Conservation (phyloP, 2,329 filamentous ascomycete genomes). For the Pezicula radicicola region DNA sequence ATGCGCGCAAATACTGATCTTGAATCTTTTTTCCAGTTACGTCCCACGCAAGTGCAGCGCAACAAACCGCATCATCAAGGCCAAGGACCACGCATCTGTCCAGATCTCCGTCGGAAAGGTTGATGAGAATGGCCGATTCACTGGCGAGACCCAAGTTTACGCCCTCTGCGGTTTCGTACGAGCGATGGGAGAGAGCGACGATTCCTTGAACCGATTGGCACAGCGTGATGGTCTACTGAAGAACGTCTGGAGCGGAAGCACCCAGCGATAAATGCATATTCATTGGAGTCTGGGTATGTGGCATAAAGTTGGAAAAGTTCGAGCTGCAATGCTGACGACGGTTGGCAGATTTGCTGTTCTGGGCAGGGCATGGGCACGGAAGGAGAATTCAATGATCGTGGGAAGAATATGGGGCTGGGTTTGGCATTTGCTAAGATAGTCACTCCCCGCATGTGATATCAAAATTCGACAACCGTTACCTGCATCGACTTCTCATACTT, state of each 20-base stretch:
- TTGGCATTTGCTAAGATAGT: conserved; percentile 29
- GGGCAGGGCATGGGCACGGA: conserved; percentile 20
- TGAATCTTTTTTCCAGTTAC: conserved; percentile 58
- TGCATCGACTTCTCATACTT: conserved; percentile 13
- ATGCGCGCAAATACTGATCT: conserved; percentile 7
- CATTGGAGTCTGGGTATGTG: conserved; percentile 24
- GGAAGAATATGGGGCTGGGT: conserved; percentile 18
- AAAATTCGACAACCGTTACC: conserved; percentile 27
- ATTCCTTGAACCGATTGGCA: conserved; percentile 90
- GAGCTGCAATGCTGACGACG: conserved; percentile 12
- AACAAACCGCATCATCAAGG: conserved; percentile 99
- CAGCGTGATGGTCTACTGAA: conserved; percentile 97
- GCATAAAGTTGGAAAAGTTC: conserved; percentile 6
- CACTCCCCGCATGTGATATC: conserved; percentile 24
- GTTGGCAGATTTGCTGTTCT: conserved; percentile 23
- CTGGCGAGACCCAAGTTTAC: conserved; percentile 96
- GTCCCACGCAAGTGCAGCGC: conserved; percentile 98
- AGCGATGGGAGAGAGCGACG: conserved; percentile 96
- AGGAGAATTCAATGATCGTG: conserved; percentile 14
- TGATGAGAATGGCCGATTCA: conserved; percentile 93
- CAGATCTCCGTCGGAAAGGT: conserved; percentile 98
- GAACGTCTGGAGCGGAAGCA: conserved; percentile 79
- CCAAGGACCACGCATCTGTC: conserved; percentile 98
- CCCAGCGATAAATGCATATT: conserved; percentile 30
- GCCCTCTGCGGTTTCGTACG: conserved; percentile 97